phyloP scores from a whole-genome alignment of 176 grass and related monocot species.

The Avena insularis region DNA sequence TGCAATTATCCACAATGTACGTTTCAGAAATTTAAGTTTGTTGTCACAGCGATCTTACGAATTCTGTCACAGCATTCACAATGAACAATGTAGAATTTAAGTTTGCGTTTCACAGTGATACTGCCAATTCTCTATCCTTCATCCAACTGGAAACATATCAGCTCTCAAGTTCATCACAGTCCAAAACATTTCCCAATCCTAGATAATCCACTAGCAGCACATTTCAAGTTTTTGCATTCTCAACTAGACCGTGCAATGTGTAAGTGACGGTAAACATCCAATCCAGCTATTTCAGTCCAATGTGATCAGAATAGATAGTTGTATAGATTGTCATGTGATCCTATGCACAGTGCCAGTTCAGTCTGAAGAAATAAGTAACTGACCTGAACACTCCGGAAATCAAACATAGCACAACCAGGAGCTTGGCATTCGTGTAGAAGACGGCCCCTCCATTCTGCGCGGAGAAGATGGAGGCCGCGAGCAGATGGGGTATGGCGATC shows the following conservation, averaged over 20 bases:
- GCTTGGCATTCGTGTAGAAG: conserved; percentile 86
- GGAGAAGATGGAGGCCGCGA: conserved; percentile 91
- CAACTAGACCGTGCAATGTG: neutral
- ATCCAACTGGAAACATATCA: neutral
- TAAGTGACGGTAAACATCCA: neutral
- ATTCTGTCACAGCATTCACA: neutral
- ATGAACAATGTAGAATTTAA: neutral
- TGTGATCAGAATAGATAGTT: neutral
- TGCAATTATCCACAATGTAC: neutral
- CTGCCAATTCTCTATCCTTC: neutral
- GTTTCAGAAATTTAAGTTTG: conserved; percentile 8
- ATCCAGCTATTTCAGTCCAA: neutral
- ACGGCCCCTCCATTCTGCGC: conserved; percentile 74
- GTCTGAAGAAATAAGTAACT: conserved; percentile 33
- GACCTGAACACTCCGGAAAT: conserved; percentile 93
- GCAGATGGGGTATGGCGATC: conserved; percentile 95
- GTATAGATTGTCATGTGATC: neutral
- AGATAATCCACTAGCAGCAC: neutral
- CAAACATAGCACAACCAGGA: conserved; percentile 79
- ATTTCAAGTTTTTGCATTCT: neutral
- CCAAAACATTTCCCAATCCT: neutral
- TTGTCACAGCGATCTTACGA: neutral
- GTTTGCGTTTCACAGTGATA: neutral
- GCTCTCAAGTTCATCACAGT: neutral
- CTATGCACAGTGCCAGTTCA: neutral